These are phyloP conservation scores for Aspergillus incahuasiensis DNA, from an alignment of 495 filamentous ascomycete species.

Conservation along the genomic window DNA sequence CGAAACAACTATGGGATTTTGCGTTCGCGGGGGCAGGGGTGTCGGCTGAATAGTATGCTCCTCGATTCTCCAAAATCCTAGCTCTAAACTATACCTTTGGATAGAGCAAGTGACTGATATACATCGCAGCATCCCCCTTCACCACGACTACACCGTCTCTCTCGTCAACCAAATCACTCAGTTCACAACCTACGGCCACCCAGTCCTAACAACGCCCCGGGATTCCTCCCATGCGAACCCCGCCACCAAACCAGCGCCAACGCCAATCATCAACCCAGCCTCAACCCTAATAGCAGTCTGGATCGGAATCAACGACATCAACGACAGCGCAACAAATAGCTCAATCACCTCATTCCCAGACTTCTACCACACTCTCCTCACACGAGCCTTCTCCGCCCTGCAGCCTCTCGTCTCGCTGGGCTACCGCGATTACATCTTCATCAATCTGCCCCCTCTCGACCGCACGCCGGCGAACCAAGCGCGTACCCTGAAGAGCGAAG, in stretches of 20 bases:
- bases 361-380: slow-evolving; percentile 32
- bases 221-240: no score
- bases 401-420: slow-evolving; percentile 37
- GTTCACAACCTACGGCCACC: slow-evolving; percentile 30
- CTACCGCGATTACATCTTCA: slow-evolving; percentile 45
- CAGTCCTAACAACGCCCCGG: slow-evolving; percentile 23
- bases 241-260: background rate
- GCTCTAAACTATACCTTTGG: no score
- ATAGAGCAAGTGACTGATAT: background rate
- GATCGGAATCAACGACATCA: slow-evolving; percentile 45
- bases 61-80: background rate
- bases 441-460: slow-evolving; percentile 50
- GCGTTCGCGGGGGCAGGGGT: slow-evolving; percentile 52
- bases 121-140: slow-evolving; percentile 32
- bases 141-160: slow-evolving; percentile 46
- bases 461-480: slow-evolving; percentile 36
- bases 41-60: slow-evolving; percentile 31
- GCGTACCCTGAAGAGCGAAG: background rate
- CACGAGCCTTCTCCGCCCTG: slow-evolving; percentile 35
- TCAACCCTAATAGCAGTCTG: slow-evolving; percentile 37
- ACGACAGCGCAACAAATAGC: slow-evolving; percentile 34
- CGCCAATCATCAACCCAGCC: background rate
- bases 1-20: slow-evolving; percentile 51
- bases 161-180: slow-evolving; percentile 39
- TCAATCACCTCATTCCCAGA: slow-evolving; percentile 28